Evolutionary conservation across 225 moss, liverwort and hornwort species (phyloP), one percentile per base, ranked within the genome.

Genomic region (Neckera pumila): DNA sequence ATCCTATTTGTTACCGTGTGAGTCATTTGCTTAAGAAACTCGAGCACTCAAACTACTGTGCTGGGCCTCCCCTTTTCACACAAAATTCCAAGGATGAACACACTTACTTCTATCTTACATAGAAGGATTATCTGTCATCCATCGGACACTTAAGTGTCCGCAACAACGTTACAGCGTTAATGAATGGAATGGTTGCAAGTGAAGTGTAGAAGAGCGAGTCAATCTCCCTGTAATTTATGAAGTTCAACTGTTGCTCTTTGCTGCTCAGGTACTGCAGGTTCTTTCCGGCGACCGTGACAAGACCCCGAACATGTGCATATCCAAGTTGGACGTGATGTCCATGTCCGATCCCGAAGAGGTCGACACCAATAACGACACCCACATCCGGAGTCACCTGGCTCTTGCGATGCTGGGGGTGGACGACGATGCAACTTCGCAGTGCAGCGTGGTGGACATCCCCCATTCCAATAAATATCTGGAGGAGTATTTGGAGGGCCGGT

Each of bases 361-460:
- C 6, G 90, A 85, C 13, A 16, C 81, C 34, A 65, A 23, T 23
- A 85, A 78, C 33, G 64, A 71, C 64, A 71, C 20, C 25, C 87
- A 89, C 60, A 90, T 95, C 69, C 88, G 91, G 47, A 90, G 89
- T 56, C 93, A 93, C 73, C 17, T 95, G 74, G 93, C 95, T 6
- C 86, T 95, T 14, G 95, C 95, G 4, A 93, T 95, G 95, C 40
- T 92, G n/a, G 94, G 95, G 21, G 94, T 95, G 86, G 95, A 95
- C 30, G 95, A 94, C 38, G 95, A 95, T 49, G 80, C 88, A 3
- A 65, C 85, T 11, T 94, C 93, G 6, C 93, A 92, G 53, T 92
- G 93, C 91, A 94, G 92, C 47, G 90, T 91, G 14, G 86, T 91
- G 49, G 90, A 95, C 87, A 58, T 95, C 23, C 91, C 90, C 30